These are phyloP conservation scores for Cyclotella atomus DNA, from an alignment of 108 stramenopile species.

Conservation along the genomic window DNA sequence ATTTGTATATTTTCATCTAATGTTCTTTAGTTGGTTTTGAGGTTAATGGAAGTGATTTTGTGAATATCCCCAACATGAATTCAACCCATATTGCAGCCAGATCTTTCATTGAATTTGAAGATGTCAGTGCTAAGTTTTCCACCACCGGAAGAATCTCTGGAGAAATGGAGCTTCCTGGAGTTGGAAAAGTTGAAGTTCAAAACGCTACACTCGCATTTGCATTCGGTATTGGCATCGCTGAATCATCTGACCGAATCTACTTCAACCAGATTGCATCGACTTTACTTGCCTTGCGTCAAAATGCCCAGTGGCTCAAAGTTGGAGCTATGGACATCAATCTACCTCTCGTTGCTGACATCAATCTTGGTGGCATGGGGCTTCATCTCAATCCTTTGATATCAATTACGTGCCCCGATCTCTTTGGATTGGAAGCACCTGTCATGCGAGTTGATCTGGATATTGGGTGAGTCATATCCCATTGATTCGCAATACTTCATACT, in stretches of 20 bases:
- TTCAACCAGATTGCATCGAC: conserved; percentile 15
- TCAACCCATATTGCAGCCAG: neutral
- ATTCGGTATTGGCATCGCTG: conserved; percentile 23
- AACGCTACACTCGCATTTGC: conserved; percentile 23
- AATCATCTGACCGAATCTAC: conserved; percentile 16
- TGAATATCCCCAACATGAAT: neutral
- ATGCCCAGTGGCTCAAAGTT: conserved; percentile 27
- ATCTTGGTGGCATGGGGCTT: conserved; percentile 4
- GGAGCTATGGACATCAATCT: conserved; percentile 23
- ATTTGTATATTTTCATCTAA: too few relatives aligned
- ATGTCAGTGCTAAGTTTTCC: conserved; percentile 29
- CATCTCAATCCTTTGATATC: conserved; percentile 9
- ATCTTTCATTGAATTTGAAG: conserved; percentile 27
- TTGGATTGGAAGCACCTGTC: neutral
- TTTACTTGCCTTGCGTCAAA: conserved; percentile 7
- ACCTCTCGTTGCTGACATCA: conserved; percentile 3
- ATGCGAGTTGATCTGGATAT: conserved; percentile 21
- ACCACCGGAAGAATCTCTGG: conserved; percentile 14
- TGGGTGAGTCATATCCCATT: conserved; percentile 5
- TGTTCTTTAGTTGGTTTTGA: conserved; percentile 11
- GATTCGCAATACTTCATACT: neutral
- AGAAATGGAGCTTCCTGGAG: conserved; percentile 15
- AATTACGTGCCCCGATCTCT: conserved; percentile 19
- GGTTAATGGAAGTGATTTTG: neutral
- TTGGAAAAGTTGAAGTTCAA: conserved; percentile 3